phyloP scores from a whole-genome alignment of 257 asterid genomes.

The Petunia secreta region DNA sequence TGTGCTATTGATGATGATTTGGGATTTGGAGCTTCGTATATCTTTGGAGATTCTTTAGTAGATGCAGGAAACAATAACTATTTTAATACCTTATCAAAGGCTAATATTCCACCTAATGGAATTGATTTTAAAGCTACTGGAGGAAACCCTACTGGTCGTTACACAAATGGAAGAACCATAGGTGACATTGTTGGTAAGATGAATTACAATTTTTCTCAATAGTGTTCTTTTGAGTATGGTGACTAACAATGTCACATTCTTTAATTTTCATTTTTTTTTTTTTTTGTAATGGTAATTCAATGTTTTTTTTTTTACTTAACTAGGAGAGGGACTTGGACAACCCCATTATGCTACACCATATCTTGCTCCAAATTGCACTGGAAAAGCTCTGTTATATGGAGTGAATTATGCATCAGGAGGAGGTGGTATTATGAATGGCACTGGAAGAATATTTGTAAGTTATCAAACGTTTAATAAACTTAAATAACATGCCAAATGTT shows the following conservation, averaged over 20 bases:
- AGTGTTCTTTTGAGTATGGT: background rate
- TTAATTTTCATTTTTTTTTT: background rate
- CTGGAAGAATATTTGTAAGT: conserved; percentile 84
- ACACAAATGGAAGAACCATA: conserved; percentile 86
- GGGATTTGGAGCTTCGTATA: conserved; percentile 66
- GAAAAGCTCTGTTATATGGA: conserved; percentile 62
- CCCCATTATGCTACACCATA: conserved; percentile 67
- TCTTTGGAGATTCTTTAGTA: conserved; percentile 89
- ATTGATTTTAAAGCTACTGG: conserved; percentile 82
- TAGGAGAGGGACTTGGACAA: conserved; percentile 90
- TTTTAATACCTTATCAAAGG: conserved; percentile 70
- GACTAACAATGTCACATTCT: background rate
- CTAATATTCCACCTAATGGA: conserved; percentile 75
- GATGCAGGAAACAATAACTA: conserved; percentile 95
- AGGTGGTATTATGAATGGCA: conserved; percentile 91
- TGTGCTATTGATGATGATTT: conserved; percentile 48
- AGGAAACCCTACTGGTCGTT: conserved; percentile 88
- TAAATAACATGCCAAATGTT: too few species aligned
- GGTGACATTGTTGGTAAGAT: conserved; percentile 82
- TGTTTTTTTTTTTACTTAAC: background rate
- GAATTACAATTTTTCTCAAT: background rate
- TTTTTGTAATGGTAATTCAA: background rate
- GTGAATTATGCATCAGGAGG: conserved; percentile 97
- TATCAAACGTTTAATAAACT: background rate
- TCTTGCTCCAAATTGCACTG: conserved; percentile 90